Percentiles rank a stretch among this genome's conserved stretches.
These are phyloP conservation scores for Syzygium malaccense DNA, from an alignment of 441 rosid species.

Conservation along the genomic window DNA sequence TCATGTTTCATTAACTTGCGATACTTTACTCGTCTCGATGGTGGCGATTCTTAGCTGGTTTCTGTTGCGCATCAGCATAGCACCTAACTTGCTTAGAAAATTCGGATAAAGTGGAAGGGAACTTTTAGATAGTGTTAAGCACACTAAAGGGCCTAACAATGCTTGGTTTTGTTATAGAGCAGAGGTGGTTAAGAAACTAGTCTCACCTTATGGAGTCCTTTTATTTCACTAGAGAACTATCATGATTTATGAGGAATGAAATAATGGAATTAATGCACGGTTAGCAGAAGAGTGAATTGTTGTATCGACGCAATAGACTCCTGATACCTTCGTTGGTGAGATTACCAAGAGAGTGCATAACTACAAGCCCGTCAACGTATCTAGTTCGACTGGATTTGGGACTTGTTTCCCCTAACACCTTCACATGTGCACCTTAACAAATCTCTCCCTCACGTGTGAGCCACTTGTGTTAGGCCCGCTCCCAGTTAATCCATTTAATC, in stretches of 20 bases:
- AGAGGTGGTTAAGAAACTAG: background rate
- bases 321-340: no score
- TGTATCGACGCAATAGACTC: no score
- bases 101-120: background rate
- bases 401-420: no score
- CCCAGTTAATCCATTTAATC: no score
- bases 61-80: background rate
- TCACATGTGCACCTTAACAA: no score
- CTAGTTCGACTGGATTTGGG: no score
- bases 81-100: background rate
- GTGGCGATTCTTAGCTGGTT: background rate
- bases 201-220: slow-evolving; percentile 1
- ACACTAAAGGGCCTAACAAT: background rate
- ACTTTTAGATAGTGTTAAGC: background rate
- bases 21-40: fast-evolving
- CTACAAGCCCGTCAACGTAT: no score
- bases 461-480: no score
- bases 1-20: background rate
- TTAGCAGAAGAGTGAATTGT: background rate
- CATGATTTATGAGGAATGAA: background rate
- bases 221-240: background rate
- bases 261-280: background rate
- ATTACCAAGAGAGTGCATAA: no score
- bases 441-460: no score
- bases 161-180: background rate